phyloP scores from a whole-genome alignment of 1,284 basidiomycete species.

The Ustilago tritici region DNA sequence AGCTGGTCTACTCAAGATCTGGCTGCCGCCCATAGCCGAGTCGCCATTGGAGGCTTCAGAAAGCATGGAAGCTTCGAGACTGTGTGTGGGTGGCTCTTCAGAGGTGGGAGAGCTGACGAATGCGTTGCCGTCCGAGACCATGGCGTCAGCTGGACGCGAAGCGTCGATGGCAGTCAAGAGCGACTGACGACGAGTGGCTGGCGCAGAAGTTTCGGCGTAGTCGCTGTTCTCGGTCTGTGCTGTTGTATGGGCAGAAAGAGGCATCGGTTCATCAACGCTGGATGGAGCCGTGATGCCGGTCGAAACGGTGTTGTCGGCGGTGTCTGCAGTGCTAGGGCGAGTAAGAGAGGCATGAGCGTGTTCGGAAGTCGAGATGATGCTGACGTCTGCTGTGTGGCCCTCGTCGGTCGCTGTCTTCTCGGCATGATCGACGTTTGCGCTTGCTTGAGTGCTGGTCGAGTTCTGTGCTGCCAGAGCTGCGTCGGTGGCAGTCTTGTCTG shows the following conservation, averaged over 20 bases:
- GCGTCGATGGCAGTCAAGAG: constrained; percentile 17
- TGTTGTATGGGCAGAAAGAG: constrained; percentile 7
- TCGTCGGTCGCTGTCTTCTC: background rate
- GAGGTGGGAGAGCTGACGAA: constrained; percentile 26
- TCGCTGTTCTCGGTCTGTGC: background rate
- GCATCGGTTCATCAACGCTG: constrained; percentile 32
- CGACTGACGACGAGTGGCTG: constrained; percentile 15
- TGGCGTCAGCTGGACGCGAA: constrained; percentile 11
- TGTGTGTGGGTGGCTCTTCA: constrained; percentile 9
- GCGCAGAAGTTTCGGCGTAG: background rate
- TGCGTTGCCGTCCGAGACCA: background rate
- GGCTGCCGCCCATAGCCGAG: constrained; percentile 17
- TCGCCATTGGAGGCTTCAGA: constrained; percentile 22
- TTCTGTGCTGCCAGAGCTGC: constrained; percentile 9
- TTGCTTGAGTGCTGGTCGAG: background rate
- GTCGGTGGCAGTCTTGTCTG: constrained; percentile 18
- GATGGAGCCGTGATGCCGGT: background rate
- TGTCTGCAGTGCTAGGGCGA: background rate
- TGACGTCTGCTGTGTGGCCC: background rate
- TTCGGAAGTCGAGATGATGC: background rate
- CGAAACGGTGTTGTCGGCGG: background rate
- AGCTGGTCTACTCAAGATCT: constrained; percentile 14
- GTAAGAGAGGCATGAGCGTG: background rate
- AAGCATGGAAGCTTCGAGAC: constrained; percentile 27
- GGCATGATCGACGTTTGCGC: background rate